Base-by-base conservation (phyloP, 2,329 filamentous ascomycete species). In the Blumeriella jaapii region DNA sequence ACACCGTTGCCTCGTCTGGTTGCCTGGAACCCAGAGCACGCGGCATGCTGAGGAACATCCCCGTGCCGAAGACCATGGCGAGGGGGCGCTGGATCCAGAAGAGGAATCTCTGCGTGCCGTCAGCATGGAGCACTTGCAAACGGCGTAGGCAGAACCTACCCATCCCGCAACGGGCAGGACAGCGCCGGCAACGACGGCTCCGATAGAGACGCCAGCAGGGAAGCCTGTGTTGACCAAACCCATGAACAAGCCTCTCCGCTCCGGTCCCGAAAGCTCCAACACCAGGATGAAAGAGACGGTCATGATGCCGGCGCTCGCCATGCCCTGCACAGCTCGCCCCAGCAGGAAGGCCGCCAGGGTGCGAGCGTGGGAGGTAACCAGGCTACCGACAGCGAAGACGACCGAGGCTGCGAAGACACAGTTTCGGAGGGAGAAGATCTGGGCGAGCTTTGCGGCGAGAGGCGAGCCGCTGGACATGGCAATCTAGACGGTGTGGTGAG, bases 261-360 rank as follows among this genome's bases (percentile, higher is more conserved):
- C 74, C 41, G 74, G 71, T 14, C 68, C 73, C 0, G 77, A 71
- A 42, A 91, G 61, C 53, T 89, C 78, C n/a, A 91, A 67, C 0
- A 83, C 74, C 14, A 89, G 63, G 30, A 93, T 83, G 29, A 84
- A 73, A 1, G 77, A 69, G 5, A 87, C 68, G 0, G 79, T 78
- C 60, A 85, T 72, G 30, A 85, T 69, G 0, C 82, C 81, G 2
- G 78, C 78, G 11, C 69, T 77, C 1, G 82, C 84, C 6, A 74
- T 55, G 0, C 84, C 84, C 3, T 74, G 69, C 11, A 87, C 51
- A 1, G 71, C 71, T 29, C 84, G 68, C 1, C 83, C 84, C 0
- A 74, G 40, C 12, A 91, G 65, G 46, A 93, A 91, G 3, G 63
- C 58, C 2, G 60, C 52, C 33, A 87, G 71, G 0, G 61, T 68